A percentile compares a stretch with the other conserved stretches of the same genome.
Conservation (phyloP, 208 protist species). For the Wallacemonas sp. region DNA sequence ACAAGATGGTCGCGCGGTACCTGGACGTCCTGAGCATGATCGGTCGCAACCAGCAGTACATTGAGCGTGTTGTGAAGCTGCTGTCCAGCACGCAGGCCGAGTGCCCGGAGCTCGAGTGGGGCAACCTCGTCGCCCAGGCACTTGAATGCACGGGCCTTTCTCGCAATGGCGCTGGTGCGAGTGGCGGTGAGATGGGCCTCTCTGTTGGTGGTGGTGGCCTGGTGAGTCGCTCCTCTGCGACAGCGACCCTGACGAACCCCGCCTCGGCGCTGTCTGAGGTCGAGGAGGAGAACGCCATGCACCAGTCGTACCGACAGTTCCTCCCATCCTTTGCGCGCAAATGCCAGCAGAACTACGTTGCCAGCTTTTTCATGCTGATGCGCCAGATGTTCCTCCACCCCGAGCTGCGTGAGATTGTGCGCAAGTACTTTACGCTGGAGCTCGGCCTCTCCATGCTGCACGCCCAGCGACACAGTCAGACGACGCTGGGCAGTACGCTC, state of each 20-base stretch:
- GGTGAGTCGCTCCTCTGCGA: no score
- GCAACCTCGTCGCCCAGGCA: constrained; percentile 64
- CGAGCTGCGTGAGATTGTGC: constrained; percentile 39
- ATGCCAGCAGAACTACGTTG: constrained; percentile 65
- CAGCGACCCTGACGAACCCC: not conserved
- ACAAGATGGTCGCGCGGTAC: constrained; percentile 71
- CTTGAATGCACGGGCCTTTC: constrained; percentile 62
- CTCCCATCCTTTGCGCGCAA: constrained; percentile 51
- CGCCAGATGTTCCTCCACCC: constrained; percentile 72
- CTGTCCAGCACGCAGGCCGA: constrained; percentile 69
- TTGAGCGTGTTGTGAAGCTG: constrained; percentile 64
- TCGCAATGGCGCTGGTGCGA: not conserved
- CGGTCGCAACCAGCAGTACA: constrained; percentile 76
- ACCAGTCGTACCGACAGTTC: constrained; percentile 53
- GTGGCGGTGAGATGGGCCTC: not conserved
- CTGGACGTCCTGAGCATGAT: constrained; percentile 87
- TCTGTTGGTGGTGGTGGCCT: no score
- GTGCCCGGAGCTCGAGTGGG: constrained; percentile 78
- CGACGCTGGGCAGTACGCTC: constrained; percentile 72
- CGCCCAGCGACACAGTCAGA: constrained; percentile 55
- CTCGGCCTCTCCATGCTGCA: constrained; percentile 67
- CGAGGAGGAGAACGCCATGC: constrained; percentile 12
- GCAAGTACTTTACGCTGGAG: constrained; percentile 51
- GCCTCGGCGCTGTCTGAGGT: constrained; percentile 21
- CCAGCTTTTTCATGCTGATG: constrained; percentile 76